Conservation (phyloP, 1,284 basidiomycete species). For the Ceratobasidium theobromae region DNA sequence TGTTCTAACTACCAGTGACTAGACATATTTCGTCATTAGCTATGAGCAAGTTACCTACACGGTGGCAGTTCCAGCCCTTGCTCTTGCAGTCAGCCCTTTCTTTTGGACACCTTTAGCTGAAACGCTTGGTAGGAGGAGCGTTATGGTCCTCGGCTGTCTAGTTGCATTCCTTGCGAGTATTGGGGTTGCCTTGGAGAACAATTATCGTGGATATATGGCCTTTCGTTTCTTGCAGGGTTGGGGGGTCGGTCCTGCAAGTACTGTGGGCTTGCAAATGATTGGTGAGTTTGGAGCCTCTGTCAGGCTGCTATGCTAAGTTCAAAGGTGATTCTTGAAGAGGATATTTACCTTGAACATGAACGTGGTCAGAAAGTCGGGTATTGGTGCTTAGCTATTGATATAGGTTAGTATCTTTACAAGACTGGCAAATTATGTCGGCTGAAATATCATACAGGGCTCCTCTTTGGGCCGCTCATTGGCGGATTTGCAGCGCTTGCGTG, state of each 20-base stretch:
- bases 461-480: slow-evolving; percentile 37
- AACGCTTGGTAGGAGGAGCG: slow-evolving; percentile 33
- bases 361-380: slow-evolving; percentile 37
- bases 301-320: background rate
- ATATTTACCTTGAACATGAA: slow-evolving; percentile 36
- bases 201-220: slow-evolving; percentile 36
- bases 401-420: slow-evolving; percentile 21
- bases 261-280: slow-evolving; percentile 37
- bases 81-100: slow-evolving; percentile 36
- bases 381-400: slow-evolving; percentile 37
- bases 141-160: slow-evolving; percentile 35
- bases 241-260: slow-evolving; percentile 37
- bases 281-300: background rate
- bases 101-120: slow-evolving; percentile 37
- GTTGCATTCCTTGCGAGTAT: slow-evolving; percentile 34
- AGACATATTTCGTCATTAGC: slow-evolving; percentile 23
- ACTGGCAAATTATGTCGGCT: background rate
- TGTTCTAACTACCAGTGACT: background rate
- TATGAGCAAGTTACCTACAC: slow-evolving; percentile 37
- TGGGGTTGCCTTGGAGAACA: slow-evolving; percentile 31
- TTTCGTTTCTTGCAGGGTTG: slow-evolving; percentile 37
- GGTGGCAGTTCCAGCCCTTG: slow-evolving; percentile 36
- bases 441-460: slow-evolving; percentile 29
- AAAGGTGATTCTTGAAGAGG: slow-evolving; percentile 17
- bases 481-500: slow-evolving; percentile 35